Evolutionary conservation across 1,284 basidiomycete species (phyloP).

Genomic region (Wolfiporia cocos): DNA sequence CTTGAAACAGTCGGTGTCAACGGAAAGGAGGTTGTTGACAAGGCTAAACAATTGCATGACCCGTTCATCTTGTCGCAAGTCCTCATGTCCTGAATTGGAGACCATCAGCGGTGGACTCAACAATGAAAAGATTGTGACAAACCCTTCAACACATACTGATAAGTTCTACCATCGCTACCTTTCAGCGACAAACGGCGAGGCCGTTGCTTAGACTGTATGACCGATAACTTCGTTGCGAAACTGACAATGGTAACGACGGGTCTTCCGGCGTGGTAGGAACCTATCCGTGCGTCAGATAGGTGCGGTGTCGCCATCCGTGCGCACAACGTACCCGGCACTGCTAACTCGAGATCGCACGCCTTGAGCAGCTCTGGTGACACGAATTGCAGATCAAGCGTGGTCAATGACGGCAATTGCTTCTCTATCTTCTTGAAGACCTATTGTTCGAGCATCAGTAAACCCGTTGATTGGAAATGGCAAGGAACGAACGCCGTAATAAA

Average conservation of each 20-base stretch:
- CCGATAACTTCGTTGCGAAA: constrained; percentile 84
- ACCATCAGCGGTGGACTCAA: no score
- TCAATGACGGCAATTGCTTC: constrained; percentile 88
- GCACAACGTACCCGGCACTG: constrained; percentile 76
- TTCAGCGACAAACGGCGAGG: constrained; percentile 87
- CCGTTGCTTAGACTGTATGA: constrained; percentile 98
- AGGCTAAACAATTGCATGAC: constrained; percentile 99
- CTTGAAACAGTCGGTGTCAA: constrained; percentile 95
- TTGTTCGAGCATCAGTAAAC: background rate
- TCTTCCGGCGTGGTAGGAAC: constrained; percentile 92
- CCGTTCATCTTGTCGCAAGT: constrained; percentile 96
- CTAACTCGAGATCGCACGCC: constrained; percentile 86
- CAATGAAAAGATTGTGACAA: no score
- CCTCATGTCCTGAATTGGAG: constrained; percentile 61
- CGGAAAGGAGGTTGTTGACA: constrained; percentile 91
- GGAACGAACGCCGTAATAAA: constrained; percentile 81
- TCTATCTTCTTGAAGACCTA: constrained; percentile 96
- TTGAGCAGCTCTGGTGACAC: constrained; percentile 93
- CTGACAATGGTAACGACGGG: constrained; percentile 80
- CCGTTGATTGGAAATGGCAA: background rate
- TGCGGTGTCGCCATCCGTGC: background rate
- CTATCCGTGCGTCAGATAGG: constrained; percentile 29
- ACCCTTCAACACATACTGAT: constrained; percentile 94
- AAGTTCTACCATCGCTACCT: constrained; percentile 92
- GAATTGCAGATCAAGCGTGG: constrained; percentile 94